Percentiles rank a stretch among this genome's conserved stretches.
phyloP scores from a whole-genome alignment of 805 yeast genomes.

The Metschnikowia peoriensis region DNA sequence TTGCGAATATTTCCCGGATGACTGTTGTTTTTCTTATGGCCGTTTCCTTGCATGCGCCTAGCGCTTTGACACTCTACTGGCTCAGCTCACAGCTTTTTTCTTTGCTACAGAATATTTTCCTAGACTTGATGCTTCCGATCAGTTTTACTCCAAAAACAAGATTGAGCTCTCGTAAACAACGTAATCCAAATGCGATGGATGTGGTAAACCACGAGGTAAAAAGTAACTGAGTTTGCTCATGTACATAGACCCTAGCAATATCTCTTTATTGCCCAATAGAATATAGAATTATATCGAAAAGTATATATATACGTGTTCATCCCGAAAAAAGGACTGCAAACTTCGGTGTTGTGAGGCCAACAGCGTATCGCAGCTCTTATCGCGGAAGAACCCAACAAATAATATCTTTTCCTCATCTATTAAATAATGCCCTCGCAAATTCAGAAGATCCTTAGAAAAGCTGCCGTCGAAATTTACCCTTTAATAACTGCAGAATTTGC shows the following conservation, averaged over 20 bases:
- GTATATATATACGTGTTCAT: no score
- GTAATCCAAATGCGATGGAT: slow-evolving; percentile 11
- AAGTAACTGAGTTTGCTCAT: slow-evolving; percentile 1
- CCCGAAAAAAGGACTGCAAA: no score
- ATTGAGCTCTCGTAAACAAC: slow-evolving; percentile 21
- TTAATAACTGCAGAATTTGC: slow-evolving; percentile 28
- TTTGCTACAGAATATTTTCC: slow-evolving; percentile 64
- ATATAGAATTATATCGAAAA: not conserved
- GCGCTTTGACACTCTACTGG: slow-evolving; percentile 86
- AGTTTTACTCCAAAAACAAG: slow-evolving; percentile 45
- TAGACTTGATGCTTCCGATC: slow-evolving; percentile 67
- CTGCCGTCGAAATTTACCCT: slow-evolving; percentile 22
- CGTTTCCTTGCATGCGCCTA: slow-evolving; percentile 80
- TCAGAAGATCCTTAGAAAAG: slow-evolving; percentile 2
- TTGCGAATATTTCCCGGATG: slow-evolving; percentile 69
- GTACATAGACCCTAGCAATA: not conserved
- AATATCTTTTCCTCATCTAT: not conserved
- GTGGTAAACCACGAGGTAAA: slow-evolving; percentile 10
- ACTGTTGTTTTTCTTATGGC: slow-evolving; percentile 81
- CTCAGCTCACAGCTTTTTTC: slow-evolving; percentile 79
- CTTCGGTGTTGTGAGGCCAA: no score
- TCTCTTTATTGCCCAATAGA: not conserved
- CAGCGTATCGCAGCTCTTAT: not conserved
- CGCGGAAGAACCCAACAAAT: not conserved
- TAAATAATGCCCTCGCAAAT: not conserved